These are phyloP conservation scores for Phytophthora aleatoria DNA, from an alignment of 352 stramenopile genomes.

Conservation along the genomic window DNA sequence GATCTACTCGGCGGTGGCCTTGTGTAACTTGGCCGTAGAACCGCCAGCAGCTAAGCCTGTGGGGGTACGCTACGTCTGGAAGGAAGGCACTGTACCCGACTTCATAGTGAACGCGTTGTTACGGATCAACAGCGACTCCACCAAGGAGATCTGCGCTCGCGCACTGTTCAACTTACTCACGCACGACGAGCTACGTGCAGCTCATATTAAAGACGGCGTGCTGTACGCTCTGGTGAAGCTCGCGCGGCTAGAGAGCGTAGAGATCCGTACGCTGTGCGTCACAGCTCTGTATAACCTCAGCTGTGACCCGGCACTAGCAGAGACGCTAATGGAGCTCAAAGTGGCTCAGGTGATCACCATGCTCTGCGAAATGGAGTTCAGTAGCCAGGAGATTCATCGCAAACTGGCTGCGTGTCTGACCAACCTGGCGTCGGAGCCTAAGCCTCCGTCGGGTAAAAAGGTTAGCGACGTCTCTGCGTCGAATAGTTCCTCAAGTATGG, in stretches of 20 bases:
- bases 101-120: conserved; percentile 91
- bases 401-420: conserved; percentile 76
- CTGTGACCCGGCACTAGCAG: conserved; percentile 69
- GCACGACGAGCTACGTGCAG: conserved; percentile 76
- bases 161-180: conserved; percentile 88
- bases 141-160: conserved; percentile 87
- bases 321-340: conserved; percentile 86
- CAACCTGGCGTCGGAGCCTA: conserved; percentile 72
- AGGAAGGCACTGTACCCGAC: conserved; percentile 85
- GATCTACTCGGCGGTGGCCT: conserved; percentile 86
- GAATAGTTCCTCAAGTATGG: conserved; percentile 19
- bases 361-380: conserved; percentile 87
- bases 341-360: conserved; percentile 86
- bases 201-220: conserved; percentile 87
- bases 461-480: conserved; percentile 3
- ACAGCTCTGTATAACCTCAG: conserved; percentile 86
- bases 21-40: conserved; percentile 87
- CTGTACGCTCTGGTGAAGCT: conserved; percentile 90
- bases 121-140: conserved; percentile 89
- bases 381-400: conserved; percentile 76
- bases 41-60: conserved; percentile 42
- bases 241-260: conserved; percentile 76
- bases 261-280: conserved; percentile 82
- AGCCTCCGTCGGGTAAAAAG: conserved; percentile 36
- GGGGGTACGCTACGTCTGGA: conserved; percentile 77